Conservation (phyloP, 2,329 filamentous ascomycete genomes). For the Pseudogymnoascus sp. region DNA sequence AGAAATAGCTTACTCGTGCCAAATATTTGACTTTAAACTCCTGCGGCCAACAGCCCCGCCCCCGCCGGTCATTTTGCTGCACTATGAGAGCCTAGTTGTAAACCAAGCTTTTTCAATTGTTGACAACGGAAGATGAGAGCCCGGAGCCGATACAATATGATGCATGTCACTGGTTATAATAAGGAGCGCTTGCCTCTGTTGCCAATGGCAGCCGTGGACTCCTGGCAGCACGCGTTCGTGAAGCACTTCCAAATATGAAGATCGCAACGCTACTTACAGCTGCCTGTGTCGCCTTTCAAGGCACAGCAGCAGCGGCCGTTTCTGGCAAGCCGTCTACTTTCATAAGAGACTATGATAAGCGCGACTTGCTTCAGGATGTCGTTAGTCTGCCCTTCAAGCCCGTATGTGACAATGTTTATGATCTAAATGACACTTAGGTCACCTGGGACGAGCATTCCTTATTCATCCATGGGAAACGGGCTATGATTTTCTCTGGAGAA, state of each 20-base stretch:
- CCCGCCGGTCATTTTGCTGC: not conserved
- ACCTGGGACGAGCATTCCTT: slow-evolving; percentile 69
- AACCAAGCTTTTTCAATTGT: not conserved
- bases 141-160: not conserved
- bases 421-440: slow-evolving; percentile 29
- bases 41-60: not conserved
- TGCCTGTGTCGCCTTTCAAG: slow-evolving; percentile 2
- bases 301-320: slow-evolving; percentile 1
- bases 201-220: not conserved
- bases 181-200: not conserved
- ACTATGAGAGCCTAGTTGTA: not conserved
- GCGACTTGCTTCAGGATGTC: slow-evolving; percentile 43
- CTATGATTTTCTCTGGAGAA: slow-evolving; percentile 67
- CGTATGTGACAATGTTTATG: not conserved
- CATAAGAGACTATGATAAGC: slow-evolving; percentile 39
- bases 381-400: slow-evolving; percentile 30
- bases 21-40: slow-evolving; percentile 3
- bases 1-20: slow-evolving; percentile 7
- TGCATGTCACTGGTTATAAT: not conserved
- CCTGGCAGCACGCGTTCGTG: not conserved
- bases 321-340: slow-evolving; percentile 2
- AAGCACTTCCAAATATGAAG: slow-evolving; percentile 1
- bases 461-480: slow-evolving; percentile 59
- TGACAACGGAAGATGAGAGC: not conserved
- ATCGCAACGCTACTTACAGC: slow-evolving; percentile 2